phyloP scores from a whole-genome alignment of 371 early-diverging fungal genomes.

The Syncephalastrum racemosum region DNA sequence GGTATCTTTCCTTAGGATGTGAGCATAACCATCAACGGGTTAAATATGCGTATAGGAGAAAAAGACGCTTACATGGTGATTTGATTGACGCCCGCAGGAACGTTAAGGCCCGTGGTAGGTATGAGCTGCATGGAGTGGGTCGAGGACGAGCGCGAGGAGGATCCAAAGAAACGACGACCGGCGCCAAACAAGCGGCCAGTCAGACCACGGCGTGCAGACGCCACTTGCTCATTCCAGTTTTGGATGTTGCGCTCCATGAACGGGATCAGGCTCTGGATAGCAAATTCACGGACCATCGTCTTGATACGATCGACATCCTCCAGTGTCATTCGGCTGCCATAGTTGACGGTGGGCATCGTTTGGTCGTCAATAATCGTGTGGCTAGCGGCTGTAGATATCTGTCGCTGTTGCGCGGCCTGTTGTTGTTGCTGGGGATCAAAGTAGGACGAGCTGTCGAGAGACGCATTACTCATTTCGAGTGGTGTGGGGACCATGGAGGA shows the following conservation, averaged over 20 bases:
- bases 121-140: slow-evolving; percentile 39
- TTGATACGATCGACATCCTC: slow-evolving; percentile 58
- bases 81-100: slow-evolving; percentile 34
- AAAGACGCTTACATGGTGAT: slow-evolving; percentile 31
- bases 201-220: slow-evolving; percentile 83
- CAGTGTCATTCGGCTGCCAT: slow-evolving; percentile 55
- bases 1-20: slow-evolving; percentile 48
- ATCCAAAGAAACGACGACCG: slow-evolving; percentile 79
- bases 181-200: slow-evolving; percentile 89
- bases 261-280: slow-evolving; percentile 77
- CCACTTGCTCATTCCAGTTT: slow-evolving; percentile 91
- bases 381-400: background rate
- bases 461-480: slow-evolving; percentile 12
- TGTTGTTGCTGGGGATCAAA: background rate
- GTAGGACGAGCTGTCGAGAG: slow-evolving; percentile 7
- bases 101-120: slow-evolving; percentile 35
- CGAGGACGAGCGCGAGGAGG: slow-evolving; percentile 35
- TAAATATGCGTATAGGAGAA: too few relatives aligned
- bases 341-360: slow-evolving; percentile 27
- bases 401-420: background rate
- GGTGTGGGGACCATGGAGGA: slow-evolving; percentile 2
- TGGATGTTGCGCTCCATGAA: slow-evolving; percentile 89
- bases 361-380: background rate
- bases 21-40: background rate
- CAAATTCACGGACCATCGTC: slow-evolving; percentile 61